Conservation (phyloP, 2,329 filamentous ascomycete genomes). For the Aspergillus jensenii region DNA sequence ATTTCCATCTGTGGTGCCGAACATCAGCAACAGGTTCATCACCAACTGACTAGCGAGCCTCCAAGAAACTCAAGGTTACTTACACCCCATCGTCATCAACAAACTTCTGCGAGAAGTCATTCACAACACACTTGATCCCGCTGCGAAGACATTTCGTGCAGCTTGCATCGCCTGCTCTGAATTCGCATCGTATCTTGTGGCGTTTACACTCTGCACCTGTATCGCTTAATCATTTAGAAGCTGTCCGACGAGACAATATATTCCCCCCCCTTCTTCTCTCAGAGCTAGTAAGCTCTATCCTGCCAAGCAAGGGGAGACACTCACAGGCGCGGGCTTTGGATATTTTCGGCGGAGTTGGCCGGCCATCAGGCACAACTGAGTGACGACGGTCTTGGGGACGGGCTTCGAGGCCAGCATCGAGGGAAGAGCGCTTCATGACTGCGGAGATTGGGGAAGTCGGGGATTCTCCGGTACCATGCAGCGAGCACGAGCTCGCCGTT, state of each 20-base stretch:
- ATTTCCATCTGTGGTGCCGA: conserved; percentile 43
- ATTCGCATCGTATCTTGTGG: conserved; percentile 57
- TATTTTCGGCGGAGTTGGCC: conserved; percentile 32
- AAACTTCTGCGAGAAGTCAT: conserved; percentile 57
- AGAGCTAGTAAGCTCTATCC: neutral
- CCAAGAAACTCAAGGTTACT: conserved; percentile 21
- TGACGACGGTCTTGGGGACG: conserved; percentile 25
- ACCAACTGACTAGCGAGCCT: neutral
- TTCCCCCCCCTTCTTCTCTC: neutral
- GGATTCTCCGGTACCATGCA: conserved; percentile 27
- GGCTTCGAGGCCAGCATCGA: conserved; percentile 35
- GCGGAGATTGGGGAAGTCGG: conserved; percentile 17
- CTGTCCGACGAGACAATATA: neutral
- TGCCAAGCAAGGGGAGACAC: conserved; percentile 14
- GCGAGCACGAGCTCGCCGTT: conserved; percentile 13
- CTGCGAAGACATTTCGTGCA: conserved; percentile 53
- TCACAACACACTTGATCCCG: conserved; percentile 54
- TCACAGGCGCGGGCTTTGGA: conserved; percentile 45
- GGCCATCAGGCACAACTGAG: conserved; percentile 20
- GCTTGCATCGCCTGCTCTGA: conserved; percentile 46
- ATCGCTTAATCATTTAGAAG: conserved; percentile 7
- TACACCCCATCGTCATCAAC: conserved; percentile 55
- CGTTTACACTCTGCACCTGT: conserved; percentile 52
- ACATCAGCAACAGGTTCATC: conserved; percentile 1
- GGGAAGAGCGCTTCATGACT: conserved; percentile 37